Percentiles rank a stretch among this genome's conserved stretches.
Evolutionary conservation across 1,139 yeast species (phyloP).

Genomic region (Yamadazyma blattariae): DNA sequence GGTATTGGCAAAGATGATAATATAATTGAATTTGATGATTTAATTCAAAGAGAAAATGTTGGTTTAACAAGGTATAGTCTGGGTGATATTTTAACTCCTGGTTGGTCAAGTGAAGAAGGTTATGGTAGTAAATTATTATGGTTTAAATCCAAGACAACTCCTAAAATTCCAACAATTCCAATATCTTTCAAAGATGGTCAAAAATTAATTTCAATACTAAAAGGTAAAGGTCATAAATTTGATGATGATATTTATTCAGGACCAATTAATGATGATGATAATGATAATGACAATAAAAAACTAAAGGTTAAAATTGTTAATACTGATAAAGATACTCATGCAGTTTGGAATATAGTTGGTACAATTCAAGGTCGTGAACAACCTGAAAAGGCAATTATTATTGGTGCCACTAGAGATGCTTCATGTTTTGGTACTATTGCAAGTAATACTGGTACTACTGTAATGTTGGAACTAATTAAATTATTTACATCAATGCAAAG

Average conservation of each 20-base stretch:
- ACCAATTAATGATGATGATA: conserved; percentile 5
- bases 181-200: conserved; percentile 70
- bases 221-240: conserved; percentile 45
- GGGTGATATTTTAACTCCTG: conserved; percentile 81
- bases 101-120: conserved; percentile 58
- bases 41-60: conserved; percentile 62
- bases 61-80: conserved; percentile 65
- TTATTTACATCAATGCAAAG: conserved; percentile 66
- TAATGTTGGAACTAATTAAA: conserved; percentile 69
- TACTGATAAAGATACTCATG: conserved; percentile 57
- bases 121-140: conserved; percentile 36
- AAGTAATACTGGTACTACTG: conserved; percentile 74
- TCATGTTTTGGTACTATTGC: conserved; percentile 71
- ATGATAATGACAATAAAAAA: conserved; percentile 23
- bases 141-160: conserved; percentile 52
- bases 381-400: conserved; percentile 64
- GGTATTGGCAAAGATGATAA: conserved; percentile 20
- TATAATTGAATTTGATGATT: conserved; percentile 42
- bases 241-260: conserved; percentile 32
- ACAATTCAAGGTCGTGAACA: conserved; percentile 81
- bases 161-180: conserved; percentile 75
- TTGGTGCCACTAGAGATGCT: conserved; percentile 86
- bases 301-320: conserved; percentile 44
- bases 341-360: conserved; percentile 77
- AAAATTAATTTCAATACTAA: conserved; percentile 44